A percentile compares a stretch with the other conserved stretches of the same genome.
These are phyloP conservation scores for Fusarium sp. DNA, from an alignment of 2,329 filamentous ascomycete species.

Conservation along the genomic window DNA sequence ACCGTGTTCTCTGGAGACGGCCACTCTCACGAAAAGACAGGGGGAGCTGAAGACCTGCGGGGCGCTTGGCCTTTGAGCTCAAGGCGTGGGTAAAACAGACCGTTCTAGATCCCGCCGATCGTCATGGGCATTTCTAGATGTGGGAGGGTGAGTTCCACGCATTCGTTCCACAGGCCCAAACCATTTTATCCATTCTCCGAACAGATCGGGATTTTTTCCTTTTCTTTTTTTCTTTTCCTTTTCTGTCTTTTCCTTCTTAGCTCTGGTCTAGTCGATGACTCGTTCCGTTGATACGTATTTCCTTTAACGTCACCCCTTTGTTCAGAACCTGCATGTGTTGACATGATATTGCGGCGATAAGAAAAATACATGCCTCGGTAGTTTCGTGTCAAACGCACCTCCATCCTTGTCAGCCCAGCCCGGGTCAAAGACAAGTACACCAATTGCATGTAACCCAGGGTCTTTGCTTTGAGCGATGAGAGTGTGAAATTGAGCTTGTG, in stretches of 20 bases:
- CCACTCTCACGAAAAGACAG: constrained; percentile 9
- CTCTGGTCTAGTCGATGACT: background rate
- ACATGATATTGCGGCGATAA: background rate
- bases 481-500: background rate
- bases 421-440: background rate
- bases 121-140: constrained; percentile 38
- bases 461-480: background rate
- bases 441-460: background rate
- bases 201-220: constrained; percentile 29
- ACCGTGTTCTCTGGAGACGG: constrained; percentile 26
- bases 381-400: background rate
- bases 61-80: constrained; percentile 5
- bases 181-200: constrained; percentile 26
- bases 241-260: background rate
- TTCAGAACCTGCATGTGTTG: constrained; percentile 6
- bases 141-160: constrained; percentile 34
- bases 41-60: constrained; percentile 20
- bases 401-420: background rate
- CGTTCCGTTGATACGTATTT: background rate
- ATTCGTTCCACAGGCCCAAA: constrained; percentile 25
- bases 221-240: background rate
- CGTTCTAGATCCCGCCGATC: constrained; percentile 40
- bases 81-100: constrained; percentile 27
- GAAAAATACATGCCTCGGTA: constrained; percentile 14
- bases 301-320: background rate